These are phyloP conservation scores for Mycena crocata DNA, from an alignment of 768 basidiomycete genomes.

Conservation along the genomic window DNA sequence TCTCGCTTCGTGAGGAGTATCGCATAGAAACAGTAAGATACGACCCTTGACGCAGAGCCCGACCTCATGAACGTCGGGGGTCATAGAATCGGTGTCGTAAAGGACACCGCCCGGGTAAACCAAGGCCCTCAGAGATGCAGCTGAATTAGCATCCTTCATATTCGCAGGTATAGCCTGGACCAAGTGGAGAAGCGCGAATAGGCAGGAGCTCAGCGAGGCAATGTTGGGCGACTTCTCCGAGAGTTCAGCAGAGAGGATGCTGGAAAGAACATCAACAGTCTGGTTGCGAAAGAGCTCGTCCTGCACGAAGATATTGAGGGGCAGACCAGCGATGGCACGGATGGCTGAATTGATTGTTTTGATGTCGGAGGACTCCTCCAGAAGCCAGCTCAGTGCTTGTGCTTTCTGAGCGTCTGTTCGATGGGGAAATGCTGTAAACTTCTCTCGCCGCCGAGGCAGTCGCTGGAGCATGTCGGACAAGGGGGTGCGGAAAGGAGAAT, in stretches of 20 bases:
- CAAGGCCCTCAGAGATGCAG: neutral
- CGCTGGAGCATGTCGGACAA: neutral
- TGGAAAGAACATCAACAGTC: neutral
- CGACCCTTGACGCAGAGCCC: neutral
- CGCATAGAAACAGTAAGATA: neutral
- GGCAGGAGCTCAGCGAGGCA: neutral
- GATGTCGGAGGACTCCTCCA: neutral
- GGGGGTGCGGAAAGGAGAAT: conserved; percentile 11
- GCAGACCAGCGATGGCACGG: neutral
- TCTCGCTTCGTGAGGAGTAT: neutral
- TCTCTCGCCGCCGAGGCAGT: neutral
- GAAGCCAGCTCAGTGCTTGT: conserved; percentile 1
- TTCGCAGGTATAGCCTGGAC: neutral
- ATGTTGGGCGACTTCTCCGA: neutral
- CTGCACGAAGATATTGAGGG: neutral
- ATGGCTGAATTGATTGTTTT: neutral
- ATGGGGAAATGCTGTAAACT: neutral
- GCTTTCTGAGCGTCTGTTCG: conserved; percentile 2
- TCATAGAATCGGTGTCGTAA: neutral
- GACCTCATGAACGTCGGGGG: neutral
- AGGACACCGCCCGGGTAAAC: neutral
- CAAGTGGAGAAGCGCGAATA: conserved; percentile 7
- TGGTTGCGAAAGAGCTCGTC: neutral
- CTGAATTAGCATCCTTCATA: neutral
- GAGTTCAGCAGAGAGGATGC: neutral